A percentile compares a stretch with the other conserved stretches of the same genome.
phyloP scores from a whole-genome alignment of 768 basidiomycete genomes.

The Mycena capillaripes region DNA sequence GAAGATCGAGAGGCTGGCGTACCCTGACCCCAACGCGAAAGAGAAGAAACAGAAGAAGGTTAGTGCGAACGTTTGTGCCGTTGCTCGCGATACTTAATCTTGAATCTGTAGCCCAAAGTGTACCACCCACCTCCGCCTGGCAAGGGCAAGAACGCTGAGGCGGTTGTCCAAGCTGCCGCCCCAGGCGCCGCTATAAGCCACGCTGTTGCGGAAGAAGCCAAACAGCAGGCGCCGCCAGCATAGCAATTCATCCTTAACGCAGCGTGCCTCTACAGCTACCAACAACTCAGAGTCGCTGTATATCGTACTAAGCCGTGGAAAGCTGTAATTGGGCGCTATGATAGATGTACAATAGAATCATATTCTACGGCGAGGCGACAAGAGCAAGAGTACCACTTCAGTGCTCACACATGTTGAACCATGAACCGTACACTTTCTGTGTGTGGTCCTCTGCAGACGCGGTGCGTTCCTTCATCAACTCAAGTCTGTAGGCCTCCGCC shows the following conservation, averaged over 20 bases:
- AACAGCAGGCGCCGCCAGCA: slow-evolving; percentile 15
- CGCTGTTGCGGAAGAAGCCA: slow-evolving; percentile 16
- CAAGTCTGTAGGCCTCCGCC: slow-evolving; percentile 31
- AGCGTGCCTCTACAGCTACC: background rate
- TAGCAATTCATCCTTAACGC: slow-evolving; percentile 17
- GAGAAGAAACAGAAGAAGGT: slow-evolving; percentile 78
- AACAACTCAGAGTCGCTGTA: background rate
- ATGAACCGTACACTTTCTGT: background rate
- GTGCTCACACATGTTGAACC: slow-evolving; percentile 39
- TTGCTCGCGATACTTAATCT: background rate
- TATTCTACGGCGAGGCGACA: background rate
- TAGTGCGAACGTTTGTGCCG: background rate
- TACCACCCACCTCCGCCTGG: slow-evolving; percentile 90
- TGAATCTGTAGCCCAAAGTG: slow-evolving; percentile 71
- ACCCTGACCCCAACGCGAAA: slow-evolving; percentile 82
- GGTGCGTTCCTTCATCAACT: slow-evolving; percentile 42
- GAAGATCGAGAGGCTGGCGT: slow-evolving; percentile 81
- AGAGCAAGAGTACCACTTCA: background rate
- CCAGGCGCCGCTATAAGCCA: background rate
- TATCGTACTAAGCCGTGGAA: background rate
- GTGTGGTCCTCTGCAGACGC: slow-evolving; percentile 21
- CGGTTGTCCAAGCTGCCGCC: slow-evolving; percentile 38
- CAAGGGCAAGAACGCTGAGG: slow-evolving; percentile 72
- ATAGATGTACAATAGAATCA: background rate
- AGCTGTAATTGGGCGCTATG: background rate